Percentiles rank a stretch among this genome's conserved stretches.
Conservation (phyloP, 2,329 filamentous ascomycete species). For the Teratosphaeria pseudoeucalypti region DNA sequence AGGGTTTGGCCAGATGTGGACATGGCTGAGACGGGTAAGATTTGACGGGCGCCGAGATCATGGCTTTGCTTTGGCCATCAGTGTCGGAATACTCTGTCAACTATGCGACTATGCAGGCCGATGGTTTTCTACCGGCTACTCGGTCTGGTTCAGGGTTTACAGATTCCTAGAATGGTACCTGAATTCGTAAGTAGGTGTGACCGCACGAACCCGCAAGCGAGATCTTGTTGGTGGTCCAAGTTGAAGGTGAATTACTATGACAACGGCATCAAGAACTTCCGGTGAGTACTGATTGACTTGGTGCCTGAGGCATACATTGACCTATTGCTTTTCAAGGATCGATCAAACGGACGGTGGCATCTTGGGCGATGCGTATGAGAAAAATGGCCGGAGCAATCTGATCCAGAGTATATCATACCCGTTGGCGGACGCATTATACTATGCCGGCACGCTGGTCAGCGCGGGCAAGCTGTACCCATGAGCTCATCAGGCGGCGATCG, state of each 20-base stretch:
- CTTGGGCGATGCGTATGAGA: slow-evolving; percentile 29
- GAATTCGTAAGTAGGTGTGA: slow-evolving; percentile 23
- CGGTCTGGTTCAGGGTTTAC: slow-evolving; percentile 21
- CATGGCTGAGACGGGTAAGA: slow-evolving; percentile 21
- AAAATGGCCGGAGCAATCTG: slow-evolving; percentile 24
- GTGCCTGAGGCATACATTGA: background rate
- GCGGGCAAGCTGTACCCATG: slow-evolving; percentile 24
- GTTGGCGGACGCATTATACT: slow-evolving; percentile 20
- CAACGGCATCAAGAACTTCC: slow-evolving; percentile 25
- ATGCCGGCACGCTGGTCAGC: slow-evolving; percentile 20
- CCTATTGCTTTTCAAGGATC: slow-evolving; percentile 1
- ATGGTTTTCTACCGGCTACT: slow-evolving; percentile 19
- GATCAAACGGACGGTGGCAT: slow-evolving; percentile 28
- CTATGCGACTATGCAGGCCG: slow-evolving; percentile 19
- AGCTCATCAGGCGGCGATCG: slow-evolving; percentile 22
- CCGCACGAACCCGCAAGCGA: slow-evolving; percentile 22
- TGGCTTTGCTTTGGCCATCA: slow-evolving; percentile 24
- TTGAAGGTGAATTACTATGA: slow-evolving; percentile 23
- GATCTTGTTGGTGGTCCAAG: slow-evolving; percentile 21
- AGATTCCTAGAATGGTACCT: slow-evolving; percentile 23
- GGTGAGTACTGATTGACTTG: background rate
- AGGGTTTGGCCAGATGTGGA: background rate
- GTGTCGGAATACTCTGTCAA: slow-evolving; percentile 21
- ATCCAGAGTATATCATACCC: slow-evolving; percentile 24
- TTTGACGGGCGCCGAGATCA: slow-evolving; percentile 25